Evolutionary conservation across 2,329 filamentous ascomycete species (phyloP), one percentile per base, ranked within the genome.

Genomic region (Trichophyton benhamiae): DNA sequence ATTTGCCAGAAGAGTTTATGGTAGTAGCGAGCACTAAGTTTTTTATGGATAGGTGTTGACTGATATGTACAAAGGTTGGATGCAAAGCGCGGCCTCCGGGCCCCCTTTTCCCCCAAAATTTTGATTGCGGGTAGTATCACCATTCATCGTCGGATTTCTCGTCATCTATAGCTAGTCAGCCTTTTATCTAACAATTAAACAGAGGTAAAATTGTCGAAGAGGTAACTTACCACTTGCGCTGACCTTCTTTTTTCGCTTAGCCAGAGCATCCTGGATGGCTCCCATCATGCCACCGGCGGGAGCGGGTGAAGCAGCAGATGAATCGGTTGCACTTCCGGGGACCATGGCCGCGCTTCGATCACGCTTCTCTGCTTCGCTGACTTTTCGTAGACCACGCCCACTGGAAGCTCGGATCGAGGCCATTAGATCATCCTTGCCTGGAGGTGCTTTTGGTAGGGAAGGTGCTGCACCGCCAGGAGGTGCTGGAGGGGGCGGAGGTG

Each of bases 171-270:
- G 30, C 11, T n/a, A 60, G 33, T 25, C 33, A 22, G 30, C 41
- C 11, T 22, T 33, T 41, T 5, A 36, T 36, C 3, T 9, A 58
- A 30, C 20, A 48, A 27, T 13, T 6, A 46, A 13, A 46, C 42
- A 63, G 55, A 58, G 63, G 52, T 13, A 38, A 11, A 3, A 38
- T 38, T 11, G 65, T 65, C 11, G 8, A 62, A 11, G 42, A 57
- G 25, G 48, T 61, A 60, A 87, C 89, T 84, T 84, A 96, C 92
- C 92, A 80, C 89, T 95, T 73, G 89, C 87, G 76, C 89, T 89
- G 72, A 96, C 92, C 80, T 95, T 96, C 75, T 90, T 85, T 79
- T 96, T 96, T 74, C 92, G 82, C 77, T 89, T 88, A 70, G 87
- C 84, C 68, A 91, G 75, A 62, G 87, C 88, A 63, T 84, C 87